These are phyloP conservation scores for Circinella umbellata DNA, from an alignment of 371 early-diverging fungal genomes.

Conservation along the genomic window DNA sequence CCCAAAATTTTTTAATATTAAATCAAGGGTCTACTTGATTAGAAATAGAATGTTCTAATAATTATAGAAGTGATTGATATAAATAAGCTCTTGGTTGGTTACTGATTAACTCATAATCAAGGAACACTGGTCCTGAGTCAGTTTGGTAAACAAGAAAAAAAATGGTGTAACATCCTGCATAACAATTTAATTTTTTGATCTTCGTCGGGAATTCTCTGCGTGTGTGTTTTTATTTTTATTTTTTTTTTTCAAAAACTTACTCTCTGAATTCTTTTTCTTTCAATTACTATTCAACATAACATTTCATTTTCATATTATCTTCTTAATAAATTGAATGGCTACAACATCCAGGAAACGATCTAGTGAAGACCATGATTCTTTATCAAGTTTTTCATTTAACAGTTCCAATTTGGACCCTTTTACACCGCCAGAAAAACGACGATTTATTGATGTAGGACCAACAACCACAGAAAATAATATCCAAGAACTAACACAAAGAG, in stretches of 20 bases:
- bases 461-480: background rate
- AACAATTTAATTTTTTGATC: too few species aligned
- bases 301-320: constrained; percentile 52
- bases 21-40: background rate
- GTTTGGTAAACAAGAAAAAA: too few species aligned
- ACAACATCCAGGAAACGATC: constrained; percentile 36
- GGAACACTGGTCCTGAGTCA: too few species aligned
- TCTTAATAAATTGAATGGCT: constrained; percentile 62
- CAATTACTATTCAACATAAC: background rate
- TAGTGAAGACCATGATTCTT: background rate
- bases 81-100: too few species aligned
- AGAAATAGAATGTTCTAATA: too few species aligned
- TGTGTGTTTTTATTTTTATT: too few species aligned
- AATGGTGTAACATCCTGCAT: too few species aligned
- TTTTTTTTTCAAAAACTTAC: too few species aligned
- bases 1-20: too few species aligned
- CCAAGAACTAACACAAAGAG: background rate
- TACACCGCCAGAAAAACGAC: background rate
- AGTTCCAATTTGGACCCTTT: background rate
- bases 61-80: too few species aligned
- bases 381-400: background rate
- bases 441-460: background rate
- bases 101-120: too few species aligned
- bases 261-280: background rate
- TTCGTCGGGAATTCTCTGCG: too few species aligned